Evolutionary conservation across 2,329 filamentous ascomycete species (phyloP).

Genomic region (Phoma sp.): DNA sequence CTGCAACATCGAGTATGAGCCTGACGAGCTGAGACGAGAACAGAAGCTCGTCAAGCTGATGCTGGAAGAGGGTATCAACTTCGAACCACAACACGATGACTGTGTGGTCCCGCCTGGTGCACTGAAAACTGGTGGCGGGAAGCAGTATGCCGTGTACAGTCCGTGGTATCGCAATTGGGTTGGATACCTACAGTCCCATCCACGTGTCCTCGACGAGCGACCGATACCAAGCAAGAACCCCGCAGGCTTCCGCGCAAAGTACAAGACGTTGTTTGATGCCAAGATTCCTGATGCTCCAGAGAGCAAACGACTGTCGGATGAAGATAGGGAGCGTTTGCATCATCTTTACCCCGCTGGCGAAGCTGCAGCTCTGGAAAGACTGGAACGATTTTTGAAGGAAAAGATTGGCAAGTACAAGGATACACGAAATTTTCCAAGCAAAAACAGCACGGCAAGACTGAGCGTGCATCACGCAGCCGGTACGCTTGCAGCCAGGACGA

Average conservation of each 20-base stretch:
- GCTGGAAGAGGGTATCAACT: slow-evolving; percentile 67
- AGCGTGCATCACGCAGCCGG: slow-evolving; percentile 55
- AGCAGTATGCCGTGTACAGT: slow-evolving; percentile 82
- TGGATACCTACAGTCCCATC: slow-evolving; percentile 71
- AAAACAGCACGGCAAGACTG: slow-evolving; percentile 49
- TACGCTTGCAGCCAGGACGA: slow-evolving; percentile 53
- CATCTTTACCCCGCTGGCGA: slow-evolving; percentile 55
- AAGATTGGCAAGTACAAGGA: slow-evolving; percentile 50
- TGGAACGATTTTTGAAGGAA: slow-evolving; percentile 54
- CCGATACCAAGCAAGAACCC: slow-evolving; percentile 66
- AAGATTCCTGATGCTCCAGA: slow-evolving; percentile 57
- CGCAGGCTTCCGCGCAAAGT: slow-evolving; percentile 53
- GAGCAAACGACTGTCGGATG: slow-evolving; percentile 63
- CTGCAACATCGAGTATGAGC: slow-evolving; percentile 88
- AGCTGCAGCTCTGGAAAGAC: slow-evolving; percentile 50
- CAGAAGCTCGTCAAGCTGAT: slow-evolving; percentile 67
- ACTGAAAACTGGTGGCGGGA: slow-evolving; percentile 70
- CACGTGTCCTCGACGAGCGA: slow-evolving; percentile 67
- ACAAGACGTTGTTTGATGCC: slow-evolving; percentile 48
- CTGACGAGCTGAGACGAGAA: slow-evolving; percentile 85
- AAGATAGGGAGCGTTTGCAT: slow-evolving; percentile 47
- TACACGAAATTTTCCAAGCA: slow-evolving; percentile 51
- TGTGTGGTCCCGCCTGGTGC: slow-evolving; percentile 79
- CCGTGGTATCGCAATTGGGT: slow-evolving; percentile 85
- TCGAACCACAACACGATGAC: slow-evolving; percentile 79